Evolutionary conservation across 2,329 filamentous ascomycete genomes (phyloP).

Genomic region (Arthrobotrys pseudoclavata): DNA sequence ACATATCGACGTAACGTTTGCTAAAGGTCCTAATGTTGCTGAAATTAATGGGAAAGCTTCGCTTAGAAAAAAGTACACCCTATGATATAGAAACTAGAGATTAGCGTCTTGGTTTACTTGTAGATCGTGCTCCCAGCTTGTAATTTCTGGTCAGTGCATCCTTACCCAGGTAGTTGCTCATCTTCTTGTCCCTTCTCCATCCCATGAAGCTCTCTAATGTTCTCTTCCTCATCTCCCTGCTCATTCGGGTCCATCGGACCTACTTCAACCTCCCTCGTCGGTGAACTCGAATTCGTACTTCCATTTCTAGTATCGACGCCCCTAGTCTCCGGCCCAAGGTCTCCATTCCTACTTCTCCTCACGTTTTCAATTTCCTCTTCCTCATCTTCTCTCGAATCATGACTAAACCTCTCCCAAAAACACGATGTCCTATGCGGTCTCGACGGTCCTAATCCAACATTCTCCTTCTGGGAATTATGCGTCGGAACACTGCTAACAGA

Average conservation of each 20-base stretch:
- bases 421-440: slow-evolving; percentile 40
- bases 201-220: slow-evolving; percentile 38
- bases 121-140: not conserved
- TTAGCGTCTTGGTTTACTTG: not conserved
- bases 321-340: not conserved
- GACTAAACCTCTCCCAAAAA: slow-evolving; percentile 55
- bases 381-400: slow-evolving; percentile 53
- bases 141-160: not conserved
- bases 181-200: slow-evolving; percentile 40
- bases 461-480: slow-evolving; percentile 14
- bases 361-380: slow-evolving; percentile 32
- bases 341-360: slow-evolving; percentile 35
- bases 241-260: slow-evolving; percentile 19
- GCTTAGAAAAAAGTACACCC: slow-evolving; percentile 45
- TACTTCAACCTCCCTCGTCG: slow-evolving; percentile 44
- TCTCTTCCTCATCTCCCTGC: slow-evolving; percentile 34
- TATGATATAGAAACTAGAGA: not conserved
- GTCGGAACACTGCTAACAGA: slow-evolving; percentile 5
- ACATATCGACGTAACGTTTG: slow-evolving; percentile 88
- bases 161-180: slow-evolving; percentile 48
- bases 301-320: not conserved
- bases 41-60: slow-evolving; percentile 80
- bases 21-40: slow-evolving; percentile 85
- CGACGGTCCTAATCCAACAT: not conserved
- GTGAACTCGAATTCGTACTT: slow-evolving; percentile 34